These are phyloP conservation scores for Rickenella mellea DNA, from an alignment of 768 basidiomycete species.

Conservation along the genomic window DNA sequence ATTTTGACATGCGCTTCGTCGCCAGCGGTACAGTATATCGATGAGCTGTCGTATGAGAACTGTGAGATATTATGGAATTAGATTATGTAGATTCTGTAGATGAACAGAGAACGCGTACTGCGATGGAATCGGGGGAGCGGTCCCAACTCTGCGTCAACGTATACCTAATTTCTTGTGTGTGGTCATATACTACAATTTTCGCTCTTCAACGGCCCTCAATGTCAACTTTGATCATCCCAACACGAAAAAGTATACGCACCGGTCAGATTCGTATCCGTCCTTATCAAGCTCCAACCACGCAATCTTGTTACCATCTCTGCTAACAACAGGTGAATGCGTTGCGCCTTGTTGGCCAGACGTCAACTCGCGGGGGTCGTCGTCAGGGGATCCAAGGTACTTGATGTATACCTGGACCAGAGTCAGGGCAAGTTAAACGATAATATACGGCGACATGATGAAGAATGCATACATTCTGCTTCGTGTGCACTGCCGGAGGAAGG, in stretches of 20 bases:
- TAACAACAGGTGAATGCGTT: slow-evolving; percentile 65
- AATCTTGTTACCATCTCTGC: slow-evolving; percentile 51
- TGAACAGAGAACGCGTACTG: slow-evolving; percentile 29
- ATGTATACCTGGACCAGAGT: slow-evolving; percentile 49
- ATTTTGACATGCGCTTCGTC: slow-evolving; percentile 73
- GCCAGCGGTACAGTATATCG: slow-evolving; percentile 67
- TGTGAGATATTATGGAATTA: slow-evolving; percentile 16
- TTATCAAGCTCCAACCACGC: slow-evolving; percentile 84
- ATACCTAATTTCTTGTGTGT: slow-evolving; percentile 54
- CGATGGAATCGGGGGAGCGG: slow-evolving; percentile 55
- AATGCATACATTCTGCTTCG: slow-evolving; percentile 66
- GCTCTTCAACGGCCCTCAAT: slow-evolving; percentile 29
- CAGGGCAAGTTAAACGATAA: background rate
- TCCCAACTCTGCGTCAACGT: slow-evolving; percentile 83
- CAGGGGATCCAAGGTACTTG: slow-evolving; percentile 45
- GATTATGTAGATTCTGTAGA: background rate
- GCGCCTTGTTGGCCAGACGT: slow-evolving; percentile 85
- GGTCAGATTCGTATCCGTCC: slow-evolving; percentile 87
- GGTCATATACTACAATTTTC: slow-evolving; percentile 73
- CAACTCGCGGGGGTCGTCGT: slow-evolving; percentile 49
- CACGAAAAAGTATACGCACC: slow-evolving; percentile 25
- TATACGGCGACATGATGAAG: background rate
- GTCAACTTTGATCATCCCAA: background rate
- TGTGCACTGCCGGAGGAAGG: slow-evolving; percentile 74
- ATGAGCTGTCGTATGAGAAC: slow-evolving; percentile 67